Conservation (phyloP, 2,329 filamentous ascomycete species). For the Trichoderma afroharzianum region DNA sequence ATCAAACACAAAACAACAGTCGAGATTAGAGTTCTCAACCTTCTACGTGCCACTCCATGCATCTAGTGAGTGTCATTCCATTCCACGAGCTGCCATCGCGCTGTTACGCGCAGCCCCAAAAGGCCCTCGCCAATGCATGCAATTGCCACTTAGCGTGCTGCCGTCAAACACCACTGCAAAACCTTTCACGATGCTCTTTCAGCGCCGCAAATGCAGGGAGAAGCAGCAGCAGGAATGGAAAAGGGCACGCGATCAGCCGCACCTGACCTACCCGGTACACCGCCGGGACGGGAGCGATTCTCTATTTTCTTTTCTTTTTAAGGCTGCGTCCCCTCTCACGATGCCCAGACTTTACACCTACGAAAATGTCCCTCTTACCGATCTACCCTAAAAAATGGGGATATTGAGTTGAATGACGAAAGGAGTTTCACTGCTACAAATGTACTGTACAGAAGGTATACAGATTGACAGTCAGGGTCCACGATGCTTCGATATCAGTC, state of each 20-base stretch:
- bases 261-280: conserved; percentile 9
- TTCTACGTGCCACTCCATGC: background rate
- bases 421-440: background rate
- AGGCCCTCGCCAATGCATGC: background rate
- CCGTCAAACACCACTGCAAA: background rate
- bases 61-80: background rate
- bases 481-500: background rate
- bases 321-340: background rate
- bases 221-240: background rate
- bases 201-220: background rate
- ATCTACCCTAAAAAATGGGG: background rate
- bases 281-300: background rate
- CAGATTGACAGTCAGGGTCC: background rate
- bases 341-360: background rate
- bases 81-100: background rate
- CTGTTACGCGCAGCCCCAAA: background rate
- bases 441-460: no score
- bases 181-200: background rate
- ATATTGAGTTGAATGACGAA: background rate
- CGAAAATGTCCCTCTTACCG: background rate
- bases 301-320: background rate
- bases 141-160: background rate
- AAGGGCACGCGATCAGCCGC: background rate
- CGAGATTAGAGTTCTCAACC: background rate
- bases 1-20: background rate